Percentiles rank a stretch among this genome's conserved stretches.
phyloP scores from a whole-genome alignment of 768 basidiomycete genomes.

The Tubosaeta sp. region DNA sequence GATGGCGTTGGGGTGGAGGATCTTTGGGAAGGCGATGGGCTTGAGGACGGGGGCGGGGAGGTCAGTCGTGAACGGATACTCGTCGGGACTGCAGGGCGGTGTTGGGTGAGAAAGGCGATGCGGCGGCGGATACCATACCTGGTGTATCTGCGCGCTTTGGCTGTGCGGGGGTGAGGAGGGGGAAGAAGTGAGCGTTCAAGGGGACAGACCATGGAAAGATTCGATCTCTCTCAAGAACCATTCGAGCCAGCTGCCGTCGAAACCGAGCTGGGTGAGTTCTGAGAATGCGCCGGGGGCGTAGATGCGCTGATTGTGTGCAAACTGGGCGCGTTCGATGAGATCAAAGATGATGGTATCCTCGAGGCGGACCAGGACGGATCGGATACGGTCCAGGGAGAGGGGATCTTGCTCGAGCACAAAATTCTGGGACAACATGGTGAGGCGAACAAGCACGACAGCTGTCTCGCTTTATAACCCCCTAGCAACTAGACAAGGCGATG shows the following conservation, averaged over 20 bases:
- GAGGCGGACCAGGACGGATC: constrained; percentile 80
- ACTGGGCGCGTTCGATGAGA: constrained; percentile 96
- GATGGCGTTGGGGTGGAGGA: constrained; percentile 74
- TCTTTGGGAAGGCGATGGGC: constrained; percentile 65
- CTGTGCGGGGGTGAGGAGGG: constrained; percentile 37
- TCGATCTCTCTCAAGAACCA: constrained; percentile 98
- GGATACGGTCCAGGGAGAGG: constrained; percentile 82
- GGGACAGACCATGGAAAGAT: constrained; percentile 80
- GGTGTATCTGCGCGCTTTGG: constrained; percentile 92
- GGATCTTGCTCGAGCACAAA: constrained; percentile 70
- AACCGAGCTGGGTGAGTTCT: constrained; percentile 69
- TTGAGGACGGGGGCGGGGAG: constrained; percentile 83
- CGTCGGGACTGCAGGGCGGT: constrained; percentile 73
- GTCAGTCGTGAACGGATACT: constrained; percentile 86
- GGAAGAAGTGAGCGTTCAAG: not conserved
- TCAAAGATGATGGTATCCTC: constrained; percentile 99
- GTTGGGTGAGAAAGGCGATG: not conserved
- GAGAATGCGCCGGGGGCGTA: constrained; percentile 78
- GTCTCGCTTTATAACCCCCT: not conserved
- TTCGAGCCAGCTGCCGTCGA: constrained; percentile 88
- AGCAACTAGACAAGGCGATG: not conserved
- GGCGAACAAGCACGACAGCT: not conserved
- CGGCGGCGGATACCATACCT: constrained; percentile 46
- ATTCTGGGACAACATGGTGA: constrained; percentile 55
- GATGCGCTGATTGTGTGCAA: constrained; percentile 87